These are phyloP conservation scores for Bacterosira constricta DNA, from an alignment of 108 stramenopile genomes.

Conservation along the genomic window DNA sequence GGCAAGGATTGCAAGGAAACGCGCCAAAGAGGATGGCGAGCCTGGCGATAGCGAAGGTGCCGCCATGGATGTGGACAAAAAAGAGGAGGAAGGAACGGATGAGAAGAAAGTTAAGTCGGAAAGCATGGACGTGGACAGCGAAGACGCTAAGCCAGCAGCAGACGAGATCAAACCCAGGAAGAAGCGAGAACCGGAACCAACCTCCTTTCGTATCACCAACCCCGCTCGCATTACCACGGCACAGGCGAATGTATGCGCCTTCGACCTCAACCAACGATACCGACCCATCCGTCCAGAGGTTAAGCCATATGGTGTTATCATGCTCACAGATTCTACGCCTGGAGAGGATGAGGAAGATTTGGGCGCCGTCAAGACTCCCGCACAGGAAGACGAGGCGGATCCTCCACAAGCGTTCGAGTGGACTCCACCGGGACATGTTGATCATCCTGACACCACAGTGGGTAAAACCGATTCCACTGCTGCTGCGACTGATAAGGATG, in stretches of 20 bases:
- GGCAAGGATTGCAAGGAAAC: constrained; percentile 91
- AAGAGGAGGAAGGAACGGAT: constrained; percentile 46
- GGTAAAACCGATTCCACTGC: background rate
- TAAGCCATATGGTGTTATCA: constrained; percentile 82
- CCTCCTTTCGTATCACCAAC: constrained; percentile 73
- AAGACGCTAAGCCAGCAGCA: constrained; percentile 53
- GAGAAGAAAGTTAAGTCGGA: constrained; percentile 57
- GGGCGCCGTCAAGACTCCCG: constrained; percentile 80
- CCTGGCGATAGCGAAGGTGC: constrained; percentile 41
- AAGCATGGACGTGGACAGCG: constrained; percentile 66
- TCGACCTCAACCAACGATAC: constrained; percentile 84
- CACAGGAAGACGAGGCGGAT: constrained; percentile 83
- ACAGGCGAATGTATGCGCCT: constrained; percentile 73
- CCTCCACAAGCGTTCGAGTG: constrained; percentile 91
- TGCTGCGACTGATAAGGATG: constrained; percentile 2
- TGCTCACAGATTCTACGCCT: constrained; percentile 86
- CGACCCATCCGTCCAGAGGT: constrained; percentile 80
- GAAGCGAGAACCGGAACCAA: constrained; percentile 86
- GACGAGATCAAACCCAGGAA: constrained; percentile 81
- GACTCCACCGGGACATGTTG: constrained; percentile 65
- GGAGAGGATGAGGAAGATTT: constrained; percentile 88
- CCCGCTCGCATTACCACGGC: constrained; percentile 84
- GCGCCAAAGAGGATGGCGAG: constrained; percentile 84
- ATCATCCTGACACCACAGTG: constrained; percentile 22
- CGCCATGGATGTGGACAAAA: constrained; percentile 80